These are phyloP conservation scores for Kodamaea alishanica DNA, from an alignment of 1,139 yeast genomes.

Conservation along the genomic window DNA sequence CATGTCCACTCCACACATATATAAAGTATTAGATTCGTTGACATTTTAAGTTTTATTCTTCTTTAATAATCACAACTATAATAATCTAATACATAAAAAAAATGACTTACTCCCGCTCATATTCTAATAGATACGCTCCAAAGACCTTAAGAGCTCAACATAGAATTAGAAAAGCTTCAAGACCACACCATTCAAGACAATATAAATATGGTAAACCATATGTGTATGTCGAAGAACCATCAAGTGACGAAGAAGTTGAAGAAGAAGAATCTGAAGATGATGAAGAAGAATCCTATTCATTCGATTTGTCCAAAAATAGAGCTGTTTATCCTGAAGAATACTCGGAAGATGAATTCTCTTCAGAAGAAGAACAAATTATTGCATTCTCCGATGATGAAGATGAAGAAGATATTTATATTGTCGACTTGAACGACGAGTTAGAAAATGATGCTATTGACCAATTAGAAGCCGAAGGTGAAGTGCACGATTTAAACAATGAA, in stretches of 20 bases:
- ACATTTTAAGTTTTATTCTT: too few relatives aligned
- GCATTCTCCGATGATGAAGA: constrained; percentile 13
- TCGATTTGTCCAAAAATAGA: constrained; percentile 19
- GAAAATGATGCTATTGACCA: constrained; percentile 33
- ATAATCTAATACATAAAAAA: not conserved
- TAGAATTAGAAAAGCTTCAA: constrained; percentile 12
- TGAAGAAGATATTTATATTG: constrained; percentile 15
- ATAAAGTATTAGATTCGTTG: too few relatives aligned
- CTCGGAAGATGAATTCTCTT: constrained; percentile 7
- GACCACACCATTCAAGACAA: constrained; percentile 2
- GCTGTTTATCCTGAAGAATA: constrained; percentile 11
- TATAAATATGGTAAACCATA: constrained; percentile 29
- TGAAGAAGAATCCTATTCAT: constrained; percentile 22
- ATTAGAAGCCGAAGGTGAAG: constrained; percentile 35
- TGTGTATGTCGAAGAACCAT: constrained; percentile 44
- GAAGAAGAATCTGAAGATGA: constrained; percentile 14
- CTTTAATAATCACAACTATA: too few relatives aligned
- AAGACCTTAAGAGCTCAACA: constrained; percentile 18
- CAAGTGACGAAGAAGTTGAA: constrained; percentile 16
- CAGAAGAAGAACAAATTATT: constrained; percentile 10
- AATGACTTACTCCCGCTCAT: constrained; percentile 11
- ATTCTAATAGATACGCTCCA: constrained; percentile 12
- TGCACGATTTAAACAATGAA: constrained; percentile 40
- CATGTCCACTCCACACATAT: not conserved
- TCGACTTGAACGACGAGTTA: constrained; percentile 39